These are phyloP conservation scores for Oryza rufipogon DNA, from an alignment of 176 grass and related monocot genomes.

Conservation along the genomic window DNA sequence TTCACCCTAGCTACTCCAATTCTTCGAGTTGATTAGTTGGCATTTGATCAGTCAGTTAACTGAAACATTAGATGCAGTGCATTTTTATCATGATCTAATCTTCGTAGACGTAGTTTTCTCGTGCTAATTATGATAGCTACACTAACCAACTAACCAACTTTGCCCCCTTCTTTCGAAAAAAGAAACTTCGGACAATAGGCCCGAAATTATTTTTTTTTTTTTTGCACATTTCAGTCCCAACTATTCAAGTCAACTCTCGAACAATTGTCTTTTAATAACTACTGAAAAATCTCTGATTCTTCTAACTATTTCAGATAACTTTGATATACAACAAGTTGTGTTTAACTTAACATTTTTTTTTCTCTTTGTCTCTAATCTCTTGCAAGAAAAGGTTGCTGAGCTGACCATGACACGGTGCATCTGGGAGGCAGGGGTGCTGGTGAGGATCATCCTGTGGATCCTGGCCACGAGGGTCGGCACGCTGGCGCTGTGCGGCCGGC, in stretches of 20 bases:
- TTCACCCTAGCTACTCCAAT: no score
- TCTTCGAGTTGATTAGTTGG: no score
- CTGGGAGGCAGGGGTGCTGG: slow-evolving; percentile 45
- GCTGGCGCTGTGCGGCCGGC: slow-evolving; percentile 54
- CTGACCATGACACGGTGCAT: slow-evolving; percentile 40
- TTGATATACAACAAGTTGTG: background rate
- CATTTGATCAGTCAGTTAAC: no score
- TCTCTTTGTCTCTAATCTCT: background rate
- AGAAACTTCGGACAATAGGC: background rate
- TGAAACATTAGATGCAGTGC: no score
- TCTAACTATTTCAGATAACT: no score
- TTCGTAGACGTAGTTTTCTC: background rate
- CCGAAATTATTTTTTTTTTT: no score
- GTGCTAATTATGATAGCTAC: background rate
- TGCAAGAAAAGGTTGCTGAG: slow-evolving; percentile 60
- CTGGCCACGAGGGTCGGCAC: slow-evolving; percentile 65
- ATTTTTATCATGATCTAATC: background rate
- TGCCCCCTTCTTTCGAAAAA: background rate
- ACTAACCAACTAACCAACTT: background rate
- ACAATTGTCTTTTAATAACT: background rate
- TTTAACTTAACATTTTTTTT: background rate
- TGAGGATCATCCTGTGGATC: slow-evolving; percentile 56
- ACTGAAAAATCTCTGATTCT: background rate
- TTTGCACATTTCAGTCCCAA: background rate
- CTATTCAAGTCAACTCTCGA: background rate